Evolutionary conservation across 176 grass and related monocot species (phyloP), one percentile per base, ranked within the genome.

Genomic region (Triticum urartu): DNA sequence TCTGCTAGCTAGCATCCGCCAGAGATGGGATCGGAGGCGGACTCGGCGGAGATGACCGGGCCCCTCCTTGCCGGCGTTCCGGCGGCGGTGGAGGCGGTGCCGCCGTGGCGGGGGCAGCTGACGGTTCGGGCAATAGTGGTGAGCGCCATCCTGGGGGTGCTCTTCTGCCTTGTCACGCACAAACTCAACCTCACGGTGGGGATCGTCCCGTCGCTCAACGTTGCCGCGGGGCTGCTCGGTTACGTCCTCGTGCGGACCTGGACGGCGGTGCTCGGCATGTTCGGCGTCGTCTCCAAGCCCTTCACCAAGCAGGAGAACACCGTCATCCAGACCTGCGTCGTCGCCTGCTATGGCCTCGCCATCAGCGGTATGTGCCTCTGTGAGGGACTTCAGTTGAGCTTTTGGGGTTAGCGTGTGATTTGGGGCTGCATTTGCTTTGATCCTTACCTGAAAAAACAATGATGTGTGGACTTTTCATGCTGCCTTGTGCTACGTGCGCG

Each of bases 261-360:
- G 92, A 94, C 92, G 28, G 83, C 80, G 8, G 64, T 66, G 26
- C 42, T 90, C 7, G 52, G 25, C 13, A 81, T 45, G 79, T 25
- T 91, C 6, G 92, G 92, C 8, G 0, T 94, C 28, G 42, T 81
- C 39, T 39, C 83, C 72, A 87, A 91, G 84, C 92, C 92, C 28
- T 94, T 94, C 62, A 94, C 92, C 38, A 91, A 86, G 90, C 95
- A 94, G 87, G 95, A 94, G 90, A 97, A 97, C 83, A 93, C 92
- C 64, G 91, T 93, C 56, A 94, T 93, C 14, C 92, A 93, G 89
- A 93, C 95, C 2, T 97, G 90, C 88, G 95, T 94, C 26, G 95
- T 93, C 83, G 92, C 92, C 6, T 92, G 92, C 92, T 97, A 91
- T 48, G 92, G 90, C 22, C 79, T 94, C 60, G 95, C 90, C 50